Conservation (phyloP, 176 grass and related monocot genomes). For the Eragrostis curvula region DNA sequence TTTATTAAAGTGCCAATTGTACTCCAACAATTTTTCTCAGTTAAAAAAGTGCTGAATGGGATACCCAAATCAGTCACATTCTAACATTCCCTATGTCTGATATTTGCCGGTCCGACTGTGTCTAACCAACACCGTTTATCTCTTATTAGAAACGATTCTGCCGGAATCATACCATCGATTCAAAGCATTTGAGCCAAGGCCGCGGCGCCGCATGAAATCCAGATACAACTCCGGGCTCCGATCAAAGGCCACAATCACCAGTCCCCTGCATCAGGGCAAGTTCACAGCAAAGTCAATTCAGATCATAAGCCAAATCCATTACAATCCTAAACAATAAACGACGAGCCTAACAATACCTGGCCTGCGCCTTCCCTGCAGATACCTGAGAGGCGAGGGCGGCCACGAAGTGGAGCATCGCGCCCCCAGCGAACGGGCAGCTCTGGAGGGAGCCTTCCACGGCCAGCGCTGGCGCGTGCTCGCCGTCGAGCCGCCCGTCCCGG, state of each 20-base stretch:
- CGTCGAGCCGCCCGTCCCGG: slow-evolving; percentile 66
- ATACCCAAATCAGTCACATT: neutral
- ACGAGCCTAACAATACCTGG: slow-evolving; percentile 41
- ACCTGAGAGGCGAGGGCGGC: slow-evolving; percentile 50
- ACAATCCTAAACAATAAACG: neutral
- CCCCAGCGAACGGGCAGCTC: slow-evolving; percentile 42
- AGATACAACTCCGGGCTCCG: slow-evolving; percentile 70
- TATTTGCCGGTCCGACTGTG: neutral
- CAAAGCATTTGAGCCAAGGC: slow-evolving; percentile 56
- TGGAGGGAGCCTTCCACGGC: slow-evolving; percentile 54
- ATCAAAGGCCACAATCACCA: slow-evolving; percentile 73
- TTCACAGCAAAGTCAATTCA: slow-evolving; percentile 21
- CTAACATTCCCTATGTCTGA: neutral
- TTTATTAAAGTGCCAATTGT: slow-evolving; percentile 12
- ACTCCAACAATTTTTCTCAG: neutral
- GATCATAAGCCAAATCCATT: neutral
- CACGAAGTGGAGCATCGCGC: slow-evolving; percentile 56
- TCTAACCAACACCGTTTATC: neutral
- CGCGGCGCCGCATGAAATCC: slow-evolving; percentile 44
- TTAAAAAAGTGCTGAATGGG: neutral
- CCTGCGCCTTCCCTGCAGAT: slow-evolving; percentile 52
- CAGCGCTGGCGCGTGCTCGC: slow-evolving; percentile 65
- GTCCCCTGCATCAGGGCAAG: slow-evolving; percentile 50
- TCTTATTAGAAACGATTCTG: slow-evolving; percentile 8
- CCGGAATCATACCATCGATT: slow-evolving; percentile 53